These are phyloP conservation scores for Chionographis japonica DNA, from an alignment of 106 monocot species.

Conservation along the genomic window DNA sequence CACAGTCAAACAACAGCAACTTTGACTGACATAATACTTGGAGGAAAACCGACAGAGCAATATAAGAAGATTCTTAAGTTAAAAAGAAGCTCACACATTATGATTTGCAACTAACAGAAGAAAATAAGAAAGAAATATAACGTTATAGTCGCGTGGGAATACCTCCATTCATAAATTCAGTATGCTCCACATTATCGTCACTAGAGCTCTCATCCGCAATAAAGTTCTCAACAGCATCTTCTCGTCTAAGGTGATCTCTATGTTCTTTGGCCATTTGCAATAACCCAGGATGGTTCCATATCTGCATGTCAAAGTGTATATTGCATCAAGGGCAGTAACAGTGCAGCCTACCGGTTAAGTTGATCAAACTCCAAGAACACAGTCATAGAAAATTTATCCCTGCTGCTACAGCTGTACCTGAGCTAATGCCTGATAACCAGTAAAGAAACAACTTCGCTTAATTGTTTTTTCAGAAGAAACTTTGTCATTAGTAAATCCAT, in stretches of 20 bases:
- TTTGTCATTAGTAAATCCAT: slow-evolving; percentile 62
- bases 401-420: slow-evolving; percentile 39
- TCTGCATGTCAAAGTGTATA: slow-evolving; percentile 27
- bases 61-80: too few species aligned
- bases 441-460: slow-evolving; percentile 63
- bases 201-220: slow-evolving; percentile 77
- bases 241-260: slow-evolving; percentile 36
- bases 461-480: slow-evolving; percentile 53
- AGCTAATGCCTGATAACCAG: slow-evolving; percentile 83
- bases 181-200: slow-evolving; percentile 73
- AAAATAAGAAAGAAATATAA: too few species aligned
- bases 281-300: slow-evolving; percentile 99
- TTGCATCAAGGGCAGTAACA: not conserved
- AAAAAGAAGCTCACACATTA: too few species aligned
- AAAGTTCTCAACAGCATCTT: slow-evolving; percentile 82
- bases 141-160: not conserved
- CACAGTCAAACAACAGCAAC: too few species aligned
- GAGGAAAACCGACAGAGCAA: too few species aligned
- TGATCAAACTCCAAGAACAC: not conserved
- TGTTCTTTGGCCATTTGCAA: slow-evolving; percentile 83
- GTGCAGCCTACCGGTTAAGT: not conserved
- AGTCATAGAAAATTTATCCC: not conserved
- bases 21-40: too few species aligned
- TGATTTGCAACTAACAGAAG: too few species aligned
- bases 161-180: slow-evolving; percentile 56